phyloP scores from a whole-genome alignment of 495 filamentous ascomycete species.

The Acidomyces sp. region DNA sequence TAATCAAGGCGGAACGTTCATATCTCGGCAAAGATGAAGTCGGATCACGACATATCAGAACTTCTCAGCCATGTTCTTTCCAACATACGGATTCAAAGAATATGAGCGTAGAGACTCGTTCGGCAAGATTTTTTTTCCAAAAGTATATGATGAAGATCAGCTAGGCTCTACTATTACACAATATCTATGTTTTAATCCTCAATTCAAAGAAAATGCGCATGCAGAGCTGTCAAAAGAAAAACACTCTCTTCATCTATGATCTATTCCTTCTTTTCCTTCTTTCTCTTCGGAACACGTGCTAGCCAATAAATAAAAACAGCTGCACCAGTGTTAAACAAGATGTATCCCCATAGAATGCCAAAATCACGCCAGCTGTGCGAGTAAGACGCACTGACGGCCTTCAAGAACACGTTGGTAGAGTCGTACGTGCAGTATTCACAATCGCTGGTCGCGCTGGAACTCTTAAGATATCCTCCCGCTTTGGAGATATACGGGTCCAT shows the following conservation, averaged over 20 bases:
- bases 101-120: too few species aligned
- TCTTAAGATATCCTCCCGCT: constrained; percentile 23
- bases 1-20: too few species aligned
- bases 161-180: too few species aligned
- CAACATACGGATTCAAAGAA: too few species aligned
- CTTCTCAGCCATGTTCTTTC: too few species aligned
- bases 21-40: too few species aligned
- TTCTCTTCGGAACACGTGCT: constrained; percentile 28
- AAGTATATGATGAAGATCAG: too few species aligned
- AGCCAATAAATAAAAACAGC: constrained; percentile 31
- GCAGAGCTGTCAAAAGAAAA: background rate
- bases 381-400: constrained; percentile 22
- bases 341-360: constrained; percentile 38
- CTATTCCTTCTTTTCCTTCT: constrained; percentile 12
- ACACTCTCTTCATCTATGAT: background rate
- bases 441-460: constrained; percentile 20
- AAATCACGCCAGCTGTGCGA: constrained; percentile 31
- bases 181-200: too few species aligned
- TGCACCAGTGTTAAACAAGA: constrained; percentile 29
- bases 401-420: constrained; percentile 29
- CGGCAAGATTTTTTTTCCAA: too few species aligned
- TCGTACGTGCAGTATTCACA: constrained; percentile 28
- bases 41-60: too few species aligned
- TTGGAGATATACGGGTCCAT: constrained; percentile 19
- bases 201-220: too few species aligned